Percentiles rank a stretch among this genome's conserved stretches.
phyloP scores from a whole-genome alignment of 2,329 filamentous ascomycete species.

The Mariannaea elegans region DNA sequence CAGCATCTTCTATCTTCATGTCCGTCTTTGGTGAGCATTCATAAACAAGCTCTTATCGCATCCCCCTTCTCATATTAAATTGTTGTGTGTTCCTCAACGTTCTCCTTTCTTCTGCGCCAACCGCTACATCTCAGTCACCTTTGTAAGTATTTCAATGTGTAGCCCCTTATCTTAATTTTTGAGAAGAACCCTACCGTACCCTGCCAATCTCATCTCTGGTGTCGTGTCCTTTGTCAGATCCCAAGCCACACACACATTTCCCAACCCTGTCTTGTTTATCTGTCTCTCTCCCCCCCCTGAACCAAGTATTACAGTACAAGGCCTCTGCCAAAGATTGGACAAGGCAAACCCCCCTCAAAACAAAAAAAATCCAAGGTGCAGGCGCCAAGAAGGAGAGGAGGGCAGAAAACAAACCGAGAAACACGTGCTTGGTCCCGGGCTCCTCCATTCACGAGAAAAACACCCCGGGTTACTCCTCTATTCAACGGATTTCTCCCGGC shows the following conservation, averaged over 20 bases:
- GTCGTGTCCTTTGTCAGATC: constrained; percentile 11
- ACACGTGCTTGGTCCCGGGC: constrained; percentile 12
- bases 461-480: not conserved
- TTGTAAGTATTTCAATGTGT: not conserved
- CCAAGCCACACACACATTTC: constrained; percentile 11
- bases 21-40: constrained; percentile 16
- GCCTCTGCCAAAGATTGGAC: not conserved
- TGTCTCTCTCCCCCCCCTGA: constrained; percentile 1
- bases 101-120: not conserved
- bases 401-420: not conserved
- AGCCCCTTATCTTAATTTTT: not conserved
- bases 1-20: not conserved
- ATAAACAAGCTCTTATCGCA: constrained; percentile 7
- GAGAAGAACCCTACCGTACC: not conserved
- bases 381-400: not conserved
- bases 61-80: not conserved
- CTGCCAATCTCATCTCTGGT: no score
- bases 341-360: no score
- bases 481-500: constrained; percentile 9
- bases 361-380: not conserved
- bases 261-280: not conserved
- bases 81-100: not conserved
- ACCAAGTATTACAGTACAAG: constrained; percentile 9
- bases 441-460: not conserved
- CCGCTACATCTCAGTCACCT: not conserved